Percentiles rank a stretch among this genome's conserved stretches.
phyloP scores from a whole-genome alignment of 2,329 filamentous ascomycete species.

The Colletotrichum liriopes region DNA sequence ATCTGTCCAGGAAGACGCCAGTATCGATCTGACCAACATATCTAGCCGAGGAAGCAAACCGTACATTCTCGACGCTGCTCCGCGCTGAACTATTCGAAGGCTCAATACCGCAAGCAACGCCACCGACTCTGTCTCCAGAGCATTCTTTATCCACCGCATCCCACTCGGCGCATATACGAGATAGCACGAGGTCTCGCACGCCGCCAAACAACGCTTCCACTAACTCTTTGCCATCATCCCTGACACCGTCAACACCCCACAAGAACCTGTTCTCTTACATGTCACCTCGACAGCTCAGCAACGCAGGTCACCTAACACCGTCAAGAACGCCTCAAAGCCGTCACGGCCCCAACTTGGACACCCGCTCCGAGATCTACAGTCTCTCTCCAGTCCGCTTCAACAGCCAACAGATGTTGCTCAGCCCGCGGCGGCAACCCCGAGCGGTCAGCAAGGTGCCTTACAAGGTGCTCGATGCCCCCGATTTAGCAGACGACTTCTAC shows the following conservation, averaged over 20 bases:
- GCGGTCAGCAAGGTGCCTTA: conserved; percentile 97
- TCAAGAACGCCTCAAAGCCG: conserved; percentile 91
- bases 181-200: conserved; percentile 83
- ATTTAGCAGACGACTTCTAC: conserved; percentile 97
- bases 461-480: conserved; percentile 96
- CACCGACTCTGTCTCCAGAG: conserved; percentile 75
- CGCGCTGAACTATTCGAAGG: conserved; percentile 94
- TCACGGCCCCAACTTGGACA: conserved; percentile 90
- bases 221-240: conserved; percentile 77
- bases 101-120: conserved; percentile 85
- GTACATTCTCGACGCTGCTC: conserved; percentile 89
- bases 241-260: conserved; percentile 95
- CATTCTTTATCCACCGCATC: conserved; percentile 64
- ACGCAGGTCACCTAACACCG: conserved; percentile 87
- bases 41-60: conserved; percentile 91
- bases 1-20: not conserved
- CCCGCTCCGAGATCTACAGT: conserved; percentile 94
- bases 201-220: conserved; percentile 78
- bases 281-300: conserved; percentile 79
- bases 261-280: conserved; percentile 97
- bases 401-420: conserved; percentile 94
- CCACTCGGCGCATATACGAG: conserved; percentile 67
- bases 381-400: conserved; percentile 93
- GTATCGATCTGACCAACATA: conserved; percentile 21
- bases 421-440: conserved; percentile 88